Evolutionary conservation across 768 basidiomycete genomes (phyloP).

Genomic region (Lactarius hatsudake): DNA sequence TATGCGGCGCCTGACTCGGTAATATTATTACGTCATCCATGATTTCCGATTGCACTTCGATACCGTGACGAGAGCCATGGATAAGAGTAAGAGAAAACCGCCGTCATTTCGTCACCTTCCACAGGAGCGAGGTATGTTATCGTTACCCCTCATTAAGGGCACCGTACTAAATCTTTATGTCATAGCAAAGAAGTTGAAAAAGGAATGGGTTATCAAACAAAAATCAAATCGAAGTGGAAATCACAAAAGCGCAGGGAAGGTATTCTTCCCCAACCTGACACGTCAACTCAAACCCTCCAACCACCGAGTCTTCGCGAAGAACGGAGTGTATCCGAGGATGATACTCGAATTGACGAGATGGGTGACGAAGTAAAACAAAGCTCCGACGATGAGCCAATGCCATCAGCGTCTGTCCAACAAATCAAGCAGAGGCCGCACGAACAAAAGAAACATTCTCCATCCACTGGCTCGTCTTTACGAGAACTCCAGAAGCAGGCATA

Average conservation of each 20-base stretch:
- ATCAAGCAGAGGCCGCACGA: background rate
- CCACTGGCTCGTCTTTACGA: conserved; percentile 43
- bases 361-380: conserved; percentile 19
- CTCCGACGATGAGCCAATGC: background rate
- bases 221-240: conserved; percentile 82
- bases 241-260: conserved; percentile 58
- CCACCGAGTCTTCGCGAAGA: conserved; percentile 17
- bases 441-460: background rate
- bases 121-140: conserved; percentile 51
- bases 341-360: conserved; percentile 27
- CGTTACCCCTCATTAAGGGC: conserved; percentile 2
- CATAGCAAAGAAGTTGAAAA: conserved; percentile 77
- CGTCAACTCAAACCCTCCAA: background rate
- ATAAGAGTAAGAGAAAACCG: conserved; percentile 54
- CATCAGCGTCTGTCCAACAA: background rate
- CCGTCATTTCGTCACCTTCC: conserved; percentile 73
- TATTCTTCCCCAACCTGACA: conserved; percentile 28
- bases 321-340: conserved; percentile 20
- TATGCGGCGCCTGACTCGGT: conserved; percentile 18
- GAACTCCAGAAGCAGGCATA: conserved; percentile 65
- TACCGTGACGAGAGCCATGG: background rate
- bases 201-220: conserved; percentile 70
- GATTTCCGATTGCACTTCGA: background rate
- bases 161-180: conserved; percentile 1
- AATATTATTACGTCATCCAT: conserved; percentile 10